Conservation (phyloP, 225 moss, liverwort and hornwort species). For the Physcomitrium patens region DNA sequence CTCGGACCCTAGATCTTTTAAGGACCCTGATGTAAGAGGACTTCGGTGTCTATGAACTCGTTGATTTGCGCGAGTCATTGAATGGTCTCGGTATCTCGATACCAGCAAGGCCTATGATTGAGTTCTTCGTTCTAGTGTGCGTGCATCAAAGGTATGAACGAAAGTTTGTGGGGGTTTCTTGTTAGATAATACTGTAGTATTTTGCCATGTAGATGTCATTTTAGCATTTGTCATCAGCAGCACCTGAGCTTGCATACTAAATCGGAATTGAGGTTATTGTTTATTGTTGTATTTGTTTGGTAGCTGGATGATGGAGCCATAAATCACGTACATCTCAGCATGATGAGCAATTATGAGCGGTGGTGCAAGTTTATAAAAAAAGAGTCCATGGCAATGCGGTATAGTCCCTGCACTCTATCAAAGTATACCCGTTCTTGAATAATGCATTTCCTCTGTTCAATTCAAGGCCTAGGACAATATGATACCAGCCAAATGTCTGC, state of each 20-base stretch:
- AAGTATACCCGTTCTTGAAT: conserved; percentile 28
- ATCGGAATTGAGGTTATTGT: conserved; percentile 20
- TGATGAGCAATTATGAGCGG: conserved; percentile 78
- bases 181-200: no score
- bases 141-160: no score
- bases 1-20: no score
- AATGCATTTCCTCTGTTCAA: neutral
- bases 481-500: neutral
- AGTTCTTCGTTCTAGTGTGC: no score
- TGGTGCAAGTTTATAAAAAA: conserved; percentile 86
- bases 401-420: conserved; percentile 12
- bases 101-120: no score
- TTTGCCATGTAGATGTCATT: no score
- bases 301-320: conserved; percentile 80
- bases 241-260: conserved; percentile 4
- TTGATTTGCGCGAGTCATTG: no score
- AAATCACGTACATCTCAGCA: conserved; percentile 50
- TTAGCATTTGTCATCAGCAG: neutral
- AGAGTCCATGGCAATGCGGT: conserved; percentile 70
- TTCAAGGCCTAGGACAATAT: conserved; percentile 6
- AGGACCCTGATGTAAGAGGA: no score
- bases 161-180: no score
- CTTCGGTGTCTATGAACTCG: no score
- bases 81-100: no score
- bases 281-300: conserved; percentile 35